phyloP scores from a whole-genome alignment of 1,139 yeast species.

The Debaryomyces udenii region DNA sequence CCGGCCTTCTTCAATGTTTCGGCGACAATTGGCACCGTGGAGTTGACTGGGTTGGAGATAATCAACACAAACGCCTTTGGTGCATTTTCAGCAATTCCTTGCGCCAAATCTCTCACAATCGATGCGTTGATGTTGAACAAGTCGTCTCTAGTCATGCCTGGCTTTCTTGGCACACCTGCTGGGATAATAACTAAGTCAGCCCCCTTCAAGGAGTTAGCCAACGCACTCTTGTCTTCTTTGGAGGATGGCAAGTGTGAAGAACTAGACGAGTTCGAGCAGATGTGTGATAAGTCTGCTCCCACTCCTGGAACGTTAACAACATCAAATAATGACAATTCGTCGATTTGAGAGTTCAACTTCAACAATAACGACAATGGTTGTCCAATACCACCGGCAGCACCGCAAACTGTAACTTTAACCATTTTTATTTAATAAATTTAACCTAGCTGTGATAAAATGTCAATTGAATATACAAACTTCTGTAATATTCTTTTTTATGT shows the following conservation, averaged over 20 bases:
- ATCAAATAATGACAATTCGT: conserved; percentile 86
- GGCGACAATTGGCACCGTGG: conserved; percentile 97
- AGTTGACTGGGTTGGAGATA: conserved; percentile 97
- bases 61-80: conserved; percentile 88
- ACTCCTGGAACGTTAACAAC: conserved; percentile 96
- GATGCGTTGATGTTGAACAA: conserved; percentile 97
- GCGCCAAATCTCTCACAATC: conserved; percentile 89
- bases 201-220: conserved; percentile 73
- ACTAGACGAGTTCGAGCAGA: conserved; percentile 86
- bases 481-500: neutral
- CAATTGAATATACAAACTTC: conserved; percentile 5
- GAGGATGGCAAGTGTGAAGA: conserved; percentile 75
- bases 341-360: conserved; percentile 84
- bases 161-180: conserved; percentile 99
- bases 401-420: conserved; percentile 83
- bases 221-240: conserved; percentile 72
- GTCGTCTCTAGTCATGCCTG: conserved; percentile 99
- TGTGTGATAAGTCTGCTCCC: conserved; percentile 93
- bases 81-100: conserved; percentile 81
- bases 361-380: conserved; percentile 92
- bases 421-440: conserved; percentile 18
- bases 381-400: conserved; percentile 99
- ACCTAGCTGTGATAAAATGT: conserved; percentile 1
- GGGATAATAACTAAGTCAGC: conserved; percentile 93
- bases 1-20: conserved; percentile 87